A percentile compares a stretch with the other conserved stretches of the same genome.
These are phyloP conservation scores for Flaveria bidentis DNA, from an alignment of 129 eudicot genomes.

Conservation along the genomic window DNA sequence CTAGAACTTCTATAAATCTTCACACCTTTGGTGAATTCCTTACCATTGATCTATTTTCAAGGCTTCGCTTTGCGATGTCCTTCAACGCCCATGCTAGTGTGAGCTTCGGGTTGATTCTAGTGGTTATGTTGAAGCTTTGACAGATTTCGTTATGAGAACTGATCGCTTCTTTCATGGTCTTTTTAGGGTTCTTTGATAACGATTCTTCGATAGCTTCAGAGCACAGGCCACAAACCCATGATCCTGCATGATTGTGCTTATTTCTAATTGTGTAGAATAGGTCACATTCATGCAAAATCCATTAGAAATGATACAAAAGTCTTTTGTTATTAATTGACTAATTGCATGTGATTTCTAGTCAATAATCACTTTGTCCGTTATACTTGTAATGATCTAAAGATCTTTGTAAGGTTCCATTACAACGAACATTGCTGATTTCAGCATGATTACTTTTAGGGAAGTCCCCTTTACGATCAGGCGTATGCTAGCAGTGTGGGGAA, in stretches of 20 bases:
- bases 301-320: constrained; percentile 6
- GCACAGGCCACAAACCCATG: constrained; percentile 77
- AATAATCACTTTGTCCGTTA: constrained; percentile 2
- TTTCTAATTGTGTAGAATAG: neutral
- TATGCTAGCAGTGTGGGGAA: neutral
- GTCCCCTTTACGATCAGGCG: neutral
- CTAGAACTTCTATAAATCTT: constrained; percentile 50
- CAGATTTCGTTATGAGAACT: constrained; percentile 43
- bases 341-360: constrained; percentile 13
- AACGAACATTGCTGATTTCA: constrained; percentile 15
- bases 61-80: constrained; percentile 51
- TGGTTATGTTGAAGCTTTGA: constrained; percentile 44
- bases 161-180: constrained; percentile 52
- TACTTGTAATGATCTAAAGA: neutral
- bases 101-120: constrained; percentile 63
- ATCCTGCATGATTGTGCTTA: constrained; percentile 41
- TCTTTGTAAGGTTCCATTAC: neutral
- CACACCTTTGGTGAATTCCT: neutral
- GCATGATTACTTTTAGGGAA: neutral
- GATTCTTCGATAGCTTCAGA: constrained; percentile 62
- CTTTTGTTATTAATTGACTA: constrained; percentile 6
- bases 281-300: constrained; percentile 13
- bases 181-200: constrained; percentile 19
- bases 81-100: constrained; percentile 54
- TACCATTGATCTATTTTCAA: constrained; percentile 33